Evolutionary conservation across 1,284 basidiomycete species (phyloP), one percentile per base, ranked within the genome.

Genomic region (Vanrija sp.): DNA sequence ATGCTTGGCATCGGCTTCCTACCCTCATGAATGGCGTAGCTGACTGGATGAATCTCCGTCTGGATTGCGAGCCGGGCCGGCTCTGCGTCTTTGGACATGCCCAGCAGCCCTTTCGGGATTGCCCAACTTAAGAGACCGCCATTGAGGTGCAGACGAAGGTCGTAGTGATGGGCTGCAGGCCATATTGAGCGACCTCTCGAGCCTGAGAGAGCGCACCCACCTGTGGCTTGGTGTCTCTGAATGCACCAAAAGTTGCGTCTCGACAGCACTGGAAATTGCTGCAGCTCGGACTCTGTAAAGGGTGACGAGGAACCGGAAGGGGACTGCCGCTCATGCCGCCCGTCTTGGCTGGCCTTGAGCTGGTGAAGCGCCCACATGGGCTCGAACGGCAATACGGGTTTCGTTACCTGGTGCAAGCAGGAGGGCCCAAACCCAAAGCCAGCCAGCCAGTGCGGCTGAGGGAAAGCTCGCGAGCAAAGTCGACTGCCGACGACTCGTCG

Each of bases 221-320:
- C 64, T 20, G 61, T 61, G 9, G 68, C 68, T 47, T 66, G 65
- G 52, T 71, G 68, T 39, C 68, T 41, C 47, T 71, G 68, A 3
- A 71, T 66, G 47, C 67, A 69, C 62, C 65, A 71, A 37, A 68
- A 71, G 52, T 71, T 71, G 27, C 66, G 43, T 25, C 55, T 63
- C 36, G 43, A 47, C 27, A 71, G 47, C 5, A 60, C 67, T 3
- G 68, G 68, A 45, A 63, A 71, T 20, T 45, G 38, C 16, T 58
- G 45, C 9, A 67, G 41, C 6, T 68, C 66, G 4, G 62, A 56
- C 6, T 41, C 15, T 5, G 50, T 47, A 50, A 70, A 31, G 12
- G 12, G 31, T 4, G 31, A 31, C 12, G 31, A 9, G 8, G 31
- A 31, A 14, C 10, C 31, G 8, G 12, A 31, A 14, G 4, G 2